These are phyloP conservation scores for Phytophthora multivora DNA, from an alignment of 352 stramenopile genomes.

Conservation along the genomic window DNA sequence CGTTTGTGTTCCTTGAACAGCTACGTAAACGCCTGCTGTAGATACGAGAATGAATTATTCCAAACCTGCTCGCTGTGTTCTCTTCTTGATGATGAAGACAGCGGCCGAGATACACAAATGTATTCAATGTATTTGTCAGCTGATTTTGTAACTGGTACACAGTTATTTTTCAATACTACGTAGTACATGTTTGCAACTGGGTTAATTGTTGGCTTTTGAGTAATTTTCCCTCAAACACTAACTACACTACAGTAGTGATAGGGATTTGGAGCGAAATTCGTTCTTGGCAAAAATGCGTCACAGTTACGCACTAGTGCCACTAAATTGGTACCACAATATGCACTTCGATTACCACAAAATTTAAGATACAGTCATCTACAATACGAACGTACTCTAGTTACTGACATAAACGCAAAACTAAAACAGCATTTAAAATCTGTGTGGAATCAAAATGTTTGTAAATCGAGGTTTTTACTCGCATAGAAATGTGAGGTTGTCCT, in stretches of 20 bases:
- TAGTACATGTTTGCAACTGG: too few species aligned
- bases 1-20: slow-evolving; percentile 88
- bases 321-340: not conserved
- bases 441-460: not conserved
- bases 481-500: slow-evolving; percentile 12
- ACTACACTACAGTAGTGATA: too few species aligned
- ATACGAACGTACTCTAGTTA: not conserved
- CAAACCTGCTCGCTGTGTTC: not conserved
- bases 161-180: too few species aligned
- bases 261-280: too few species aligned
- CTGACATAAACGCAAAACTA: not conserved
- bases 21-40: slow-evolving; percentile 73
- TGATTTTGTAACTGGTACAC: too few species aligned
- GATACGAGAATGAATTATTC: not conserved
- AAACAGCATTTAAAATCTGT: too few species aligned
- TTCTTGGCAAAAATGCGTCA: too few species aligned
- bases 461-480: not conserved
- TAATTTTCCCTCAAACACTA: too few species aligned
- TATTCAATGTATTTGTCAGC: too few species aligned
- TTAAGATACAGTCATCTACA: not conserved
- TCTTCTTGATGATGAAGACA: not conserved
- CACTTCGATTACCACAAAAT: not conserved
- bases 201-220: too few species aligned
- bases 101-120: not conserved
- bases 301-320: not conserved